These are phyloP conservation scores for Citrus australasica DNA, from an alignment of 345 rosid species.

Conservation along the genomic window DNA sequence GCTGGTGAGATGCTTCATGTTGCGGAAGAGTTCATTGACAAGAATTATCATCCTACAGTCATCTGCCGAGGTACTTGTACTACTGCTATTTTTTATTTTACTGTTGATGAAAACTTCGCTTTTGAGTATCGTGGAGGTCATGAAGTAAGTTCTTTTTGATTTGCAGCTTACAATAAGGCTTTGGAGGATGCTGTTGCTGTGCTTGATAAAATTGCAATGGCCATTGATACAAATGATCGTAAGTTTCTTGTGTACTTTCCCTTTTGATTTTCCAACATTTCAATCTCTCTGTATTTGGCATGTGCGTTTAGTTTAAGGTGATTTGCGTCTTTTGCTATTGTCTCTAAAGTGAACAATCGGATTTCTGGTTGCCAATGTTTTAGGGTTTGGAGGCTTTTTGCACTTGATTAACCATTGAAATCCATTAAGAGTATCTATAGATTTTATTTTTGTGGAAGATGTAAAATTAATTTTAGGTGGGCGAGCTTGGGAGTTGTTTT, in stretches of 20 bases:
- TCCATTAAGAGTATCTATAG: neutral
- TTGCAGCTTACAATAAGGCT: slow-evolving; percentile 88
- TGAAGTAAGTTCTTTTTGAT: slow-evolving; percentile 5
- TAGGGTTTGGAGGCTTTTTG: neutral
- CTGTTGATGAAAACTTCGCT: slow-evolving; percentile 5
- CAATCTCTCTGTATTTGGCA: neutral
- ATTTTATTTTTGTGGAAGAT: neutral
- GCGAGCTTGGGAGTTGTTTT: neutral
- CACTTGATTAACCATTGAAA: neutral
- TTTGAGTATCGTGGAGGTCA: neutral
- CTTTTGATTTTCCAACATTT: neutral
- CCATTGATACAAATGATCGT: slow-evolving; percentile 82
- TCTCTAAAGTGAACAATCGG: neutral
- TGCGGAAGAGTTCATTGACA: slow-evolving; percentile 87
- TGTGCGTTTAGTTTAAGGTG: neutral
- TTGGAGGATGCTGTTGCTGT: slow-evolving; percentile 89
- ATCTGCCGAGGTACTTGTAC: slow-evolving; percentile 70
- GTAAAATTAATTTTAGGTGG: neutral
- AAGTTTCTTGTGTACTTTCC: slow-evolving; percentile 26
- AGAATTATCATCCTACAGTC: slow-evolving; percentile 90
- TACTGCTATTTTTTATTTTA: neutral
- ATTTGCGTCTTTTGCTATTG: neutral
- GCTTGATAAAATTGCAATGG: slow-evolving; percentile 88
- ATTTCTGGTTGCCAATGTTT: neutral
- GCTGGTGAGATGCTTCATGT: slow-evolving; percentile 99